phyloP scores from a whole-genome alignment of 1,284 basidiomycete genomes.

The Uromyces viciae-fabae region DNA sequence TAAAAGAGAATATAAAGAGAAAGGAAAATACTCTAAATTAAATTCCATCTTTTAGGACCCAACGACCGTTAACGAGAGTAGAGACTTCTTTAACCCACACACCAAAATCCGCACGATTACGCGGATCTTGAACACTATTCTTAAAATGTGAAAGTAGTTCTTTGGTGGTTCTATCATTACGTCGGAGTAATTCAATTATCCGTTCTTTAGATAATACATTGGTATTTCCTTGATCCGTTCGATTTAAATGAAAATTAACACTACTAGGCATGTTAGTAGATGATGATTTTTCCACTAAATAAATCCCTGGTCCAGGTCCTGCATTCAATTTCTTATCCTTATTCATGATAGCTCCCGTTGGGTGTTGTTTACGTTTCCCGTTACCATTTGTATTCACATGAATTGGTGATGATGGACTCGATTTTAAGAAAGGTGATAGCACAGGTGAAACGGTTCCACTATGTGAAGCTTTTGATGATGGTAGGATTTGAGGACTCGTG shows the following conservation, averaged over 20 bases:
- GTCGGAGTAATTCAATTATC: background rate
- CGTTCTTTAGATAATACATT: slow-evolving; percentile 18
- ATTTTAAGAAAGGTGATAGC: background rate
- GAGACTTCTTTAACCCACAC: slow-evolving; percentile 1
- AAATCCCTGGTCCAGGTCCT: background rate
- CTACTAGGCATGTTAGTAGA: background rate
- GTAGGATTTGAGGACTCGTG: slow-evolving; percentile 35
- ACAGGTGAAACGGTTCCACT: slow-evolving; percentile 35
- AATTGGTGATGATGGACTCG: background rate
- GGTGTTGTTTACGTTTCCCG: slow-evolving; percentile 37
- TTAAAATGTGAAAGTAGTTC: slow-evolving; percentile 41
- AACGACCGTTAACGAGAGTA: background rate
- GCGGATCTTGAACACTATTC: slow-evolving; percentile 2
- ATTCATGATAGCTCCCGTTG: background rate
- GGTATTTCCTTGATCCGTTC: background rate
- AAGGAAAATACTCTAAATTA: background rate
- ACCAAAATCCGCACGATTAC: background rate
- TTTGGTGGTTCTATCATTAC: slow-evolving; percentile 11
- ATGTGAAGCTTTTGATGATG: slow-evolving; percentile 14
- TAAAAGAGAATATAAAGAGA: background rate
- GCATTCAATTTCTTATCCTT: slow-evolving; percentile 40
- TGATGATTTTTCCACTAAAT: background rate
- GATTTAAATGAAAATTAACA: background rate
- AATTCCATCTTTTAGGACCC: slow-evolving; percentile 16
- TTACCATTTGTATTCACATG: background rate